Base-by-base conservation (phyloP, 805 yeast genomes). In the Hanseniaspora clermontiae region DNA sequence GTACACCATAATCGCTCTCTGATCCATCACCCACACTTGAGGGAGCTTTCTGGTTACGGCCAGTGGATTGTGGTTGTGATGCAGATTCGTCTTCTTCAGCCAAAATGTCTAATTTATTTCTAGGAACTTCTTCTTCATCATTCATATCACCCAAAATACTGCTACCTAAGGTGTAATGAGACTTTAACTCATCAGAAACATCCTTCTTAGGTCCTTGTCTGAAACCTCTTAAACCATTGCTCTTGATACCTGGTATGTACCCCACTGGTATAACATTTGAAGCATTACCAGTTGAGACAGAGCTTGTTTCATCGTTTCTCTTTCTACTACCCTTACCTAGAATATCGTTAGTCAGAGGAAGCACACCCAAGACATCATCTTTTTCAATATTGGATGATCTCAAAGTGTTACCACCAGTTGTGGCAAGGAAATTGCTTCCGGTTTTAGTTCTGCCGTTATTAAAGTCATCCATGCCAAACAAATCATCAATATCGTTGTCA, bases 251-350 rank as follows among this genome's bases (percentile, higher is more conserved):
- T 0, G 97, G 97, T 59, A 90, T 87, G 66, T 89, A 90, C 2
- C 95, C 95, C 57, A 91, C 84, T 19, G 96, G 96, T 59, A 90
- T 77, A 60, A 90, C 82, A 68, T 90, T 89, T 14, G 95, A 85
- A 4, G 95, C 95, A 62, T 84, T 80, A 11, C 93, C 53, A n/a
- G 58, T 56, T 8, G 58, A 56, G 2, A 54, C 54, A 46, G 55
- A 55, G n/a, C 58, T 55, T 11, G 57, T 58, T 37, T 58, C 57
- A 39, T 58, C 60, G 9, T 55, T 55, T 19, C 40, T 55, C 14
- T 34, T 48, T 24, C 24, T 24, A 15, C 20, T 32, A 2, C 17
- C 29, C 7, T 36, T 37, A 2, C 45, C 49, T 2, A 43, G 14
- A 3, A 42, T 39, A 14, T 43, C 40, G 12, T 46, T 17, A 12